Evolutionary conservation across 306 rosid genomes (phyloP), one percentile per base, ranked within the genome.

Genomic region (Cicer judaicum): DNA sequence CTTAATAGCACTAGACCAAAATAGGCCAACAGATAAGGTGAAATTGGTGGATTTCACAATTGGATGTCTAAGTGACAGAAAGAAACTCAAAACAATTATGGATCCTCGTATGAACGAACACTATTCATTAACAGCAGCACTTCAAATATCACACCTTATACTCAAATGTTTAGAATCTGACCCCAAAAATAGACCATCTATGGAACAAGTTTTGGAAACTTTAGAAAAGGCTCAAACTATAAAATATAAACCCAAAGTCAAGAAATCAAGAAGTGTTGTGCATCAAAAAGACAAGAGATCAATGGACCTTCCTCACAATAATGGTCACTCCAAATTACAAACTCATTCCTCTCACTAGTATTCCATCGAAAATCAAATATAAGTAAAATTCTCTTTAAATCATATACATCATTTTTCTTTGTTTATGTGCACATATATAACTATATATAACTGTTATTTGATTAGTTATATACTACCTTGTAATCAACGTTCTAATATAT

Each of bases 151-250:
- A 7, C 87, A 59, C 6, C 77, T 95, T 0, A 84, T 90, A 10
- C 8, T 78, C 0, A 81, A 73, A 41, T 95, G 98, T 56, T 72
- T 95, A 14, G 86, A 90, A 18, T 6, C 83, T 3, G 88, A 87
- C 47, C 99, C 86, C 0, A 89, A 78, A 67, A 68, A 63, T 0
- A 83, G 98, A 8, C 99, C 99, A 0, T 83, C 90, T 0, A 92
- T 95, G 96, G 83, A 79, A 8, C 79, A 87, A 10, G 86, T 95
- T 29, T 14, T 90, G 83, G 69, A 3, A 1, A 39, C 49, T 12
- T 50, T 92, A 9, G 83, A 84, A 75, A 84, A 42, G 29, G 55
- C 85, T 5, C 68, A 81, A 55, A 44, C 11, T 61, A 70, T 79
- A 0, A 78, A 52, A 49, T 67, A 71, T 1, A 85, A 69, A 7